Evolutionary conservation across 2,329 filamentous ascomycete species (phyloP).

Genomic region (Calonectria honghensis): DNA sequence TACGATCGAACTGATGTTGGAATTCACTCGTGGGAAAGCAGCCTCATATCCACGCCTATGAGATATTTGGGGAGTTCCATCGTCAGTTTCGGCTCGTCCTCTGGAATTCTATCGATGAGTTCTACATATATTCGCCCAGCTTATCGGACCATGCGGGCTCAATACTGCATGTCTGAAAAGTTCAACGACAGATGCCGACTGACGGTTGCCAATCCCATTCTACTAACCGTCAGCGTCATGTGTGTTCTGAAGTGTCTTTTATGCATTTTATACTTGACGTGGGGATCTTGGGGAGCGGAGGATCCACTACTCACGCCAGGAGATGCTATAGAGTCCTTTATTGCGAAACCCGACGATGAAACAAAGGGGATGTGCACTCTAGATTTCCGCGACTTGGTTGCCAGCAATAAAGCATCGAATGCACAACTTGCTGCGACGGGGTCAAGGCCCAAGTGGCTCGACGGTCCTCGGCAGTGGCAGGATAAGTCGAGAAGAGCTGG

Average conservation of each 20-base stretch:
- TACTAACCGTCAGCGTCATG: slow-evolving; percentile 43
- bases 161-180: slow-evolving; percentile 41
- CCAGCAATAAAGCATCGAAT: neutral
- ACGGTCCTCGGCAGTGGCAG: slow-evolving; percentile 40
- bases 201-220: slow-evolving; percentile 43
- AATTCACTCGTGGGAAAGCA: slow-evolving; percentile 9
- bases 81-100: slow-evolving; percentile 15
- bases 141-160: slow-evolving; percentile 35
- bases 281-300: slow-evolving; percentile 40
- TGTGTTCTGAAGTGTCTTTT: slow-evolving; percentile 41
- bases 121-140: neutral
- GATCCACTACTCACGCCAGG: slow-evolving; percentile 45
- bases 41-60: neutral
- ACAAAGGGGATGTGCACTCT: slow-evolving; percentile 44
- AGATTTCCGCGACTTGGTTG: slow-evolving; percentile 27
- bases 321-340: slow-evolving; percentile 48
- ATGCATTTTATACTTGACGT: slow-evolving; percentile 34
- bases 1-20: slow-evolving; percentile 32
- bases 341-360: slow-evolving; percentile 38
- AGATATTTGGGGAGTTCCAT: neutral
- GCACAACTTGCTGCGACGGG: neutral
- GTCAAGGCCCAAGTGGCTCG: slow-evolving; percentile 28
- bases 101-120: slow-evolving; percentile 37
- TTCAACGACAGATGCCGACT: slow-evolving; percentile 38
- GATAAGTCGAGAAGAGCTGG: slow-evolving; percentile 20